Base-by-base conservation (phyloP, 352 stramenopile species). In the Pythium scleroteichum region DNA sequence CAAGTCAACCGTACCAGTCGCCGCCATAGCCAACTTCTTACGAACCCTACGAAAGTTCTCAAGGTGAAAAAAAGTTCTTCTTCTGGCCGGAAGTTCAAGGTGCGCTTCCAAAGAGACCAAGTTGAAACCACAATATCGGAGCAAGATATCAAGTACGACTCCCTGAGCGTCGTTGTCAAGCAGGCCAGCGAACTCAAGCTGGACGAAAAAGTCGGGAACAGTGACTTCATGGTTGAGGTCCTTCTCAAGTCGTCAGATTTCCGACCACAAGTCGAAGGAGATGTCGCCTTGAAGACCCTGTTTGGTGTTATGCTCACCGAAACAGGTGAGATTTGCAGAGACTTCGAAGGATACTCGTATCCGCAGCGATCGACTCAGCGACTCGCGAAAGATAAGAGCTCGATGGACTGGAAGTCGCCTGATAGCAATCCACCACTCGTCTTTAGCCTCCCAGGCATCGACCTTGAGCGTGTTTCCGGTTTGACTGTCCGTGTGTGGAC, bases 221-320 rank as follows among this genome's bases (percentile, higher is more conserved):
- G 48, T 3, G 59, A 73, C 9, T 62, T 90, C 10, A 39, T 53
- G 2, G 76, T 78, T 1, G 66, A 88, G 49, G 52, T 90, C 12
- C 26, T 76, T 26, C 63, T 90, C 1, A 26, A 81, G 19, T 90
- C 80, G 12, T 71, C 72, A 27, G 80, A 90, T 42, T 84, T 81
- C 38, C 47, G 70, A 20, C n/a, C 50, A 0, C 63, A 77, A 16
- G 38, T 59, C 8, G 29, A 59, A 4, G 48, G 24, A 4, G 68
- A 73, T 26, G 51, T 68, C 12, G 56, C 55, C 1, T 32, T 63
- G 2, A 67, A 24, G 32, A 85, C 74, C 1, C 72, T 73, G 2
- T 85, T 87, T 39, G 74, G 72, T 2, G 23, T 84, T 7, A 46
- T 67, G 4, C 52, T 90, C 4, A 75, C 69, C 2, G 59, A 69